Evolutionary conservation across 2,329 filamentous ascomycete genomes (phyloP).

Genomic region (Plenodomus biglobosus): DNA sequence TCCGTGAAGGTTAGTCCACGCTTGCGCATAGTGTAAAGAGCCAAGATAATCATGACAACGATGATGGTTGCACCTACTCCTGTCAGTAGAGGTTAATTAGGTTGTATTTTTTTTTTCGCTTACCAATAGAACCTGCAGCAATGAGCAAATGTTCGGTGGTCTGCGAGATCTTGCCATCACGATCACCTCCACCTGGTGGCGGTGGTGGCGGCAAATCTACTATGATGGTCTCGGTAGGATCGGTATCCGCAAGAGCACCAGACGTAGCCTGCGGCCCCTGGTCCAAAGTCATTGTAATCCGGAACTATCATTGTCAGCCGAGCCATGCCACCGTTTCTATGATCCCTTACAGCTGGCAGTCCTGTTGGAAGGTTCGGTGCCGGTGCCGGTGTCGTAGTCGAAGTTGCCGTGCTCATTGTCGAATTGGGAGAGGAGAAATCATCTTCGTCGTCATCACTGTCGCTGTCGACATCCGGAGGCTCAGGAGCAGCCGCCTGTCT

Average conservation of each 20-base stretch:
- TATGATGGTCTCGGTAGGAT: slow-evolving; percentile 31
- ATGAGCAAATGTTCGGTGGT: slow-evolving; percentile 46
- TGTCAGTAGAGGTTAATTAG: slow-evolving; percentile 13
- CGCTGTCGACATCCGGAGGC: slow-evolving; percentile 11
- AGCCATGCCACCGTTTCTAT: not conserved
- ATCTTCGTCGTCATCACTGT: slow-evolving; percentile 20
- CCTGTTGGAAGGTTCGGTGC: slow-evolving; percentile 9
- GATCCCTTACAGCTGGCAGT: slow-evolving; percentile 24
- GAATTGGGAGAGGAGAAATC: not conserved
- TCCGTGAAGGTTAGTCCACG: slow-evolving; percentile 39
- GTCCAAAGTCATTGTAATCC: slow-evolving; percentile 25
- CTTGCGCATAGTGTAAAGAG: slow-evolving; percentile 43
- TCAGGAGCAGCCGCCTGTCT: slow-evolving; percentile 12
- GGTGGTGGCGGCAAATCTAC: slow-evolving; percentile 24
- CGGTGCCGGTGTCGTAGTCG: slow-evolving; percentile 1
- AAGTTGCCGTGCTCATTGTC: slow-evolving; percentile 2
- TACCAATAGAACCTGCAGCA: slow-evolving; percentile 46
- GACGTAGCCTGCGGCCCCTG: slow-evolving; percentile 13
- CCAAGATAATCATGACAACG: slow-evolving; percentile 40
- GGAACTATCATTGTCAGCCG: slow-evolving; percentile 26
- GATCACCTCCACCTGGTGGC: slow-evolving; percentile 15
- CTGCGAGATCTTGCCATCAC: slow-evolving; percentile 33
- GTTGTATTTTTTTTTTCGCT: not conserved
- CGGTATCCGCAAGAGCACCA: slow-evolving; percentile 23
- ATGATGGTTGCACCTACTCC: slow-evolving; percentile 42